A percentile compares a stretch with the other conserved stretches of the same genome.
Conservation (phyloP, 139 green algal species). For the Monoraphidium neglectum region DNA sequence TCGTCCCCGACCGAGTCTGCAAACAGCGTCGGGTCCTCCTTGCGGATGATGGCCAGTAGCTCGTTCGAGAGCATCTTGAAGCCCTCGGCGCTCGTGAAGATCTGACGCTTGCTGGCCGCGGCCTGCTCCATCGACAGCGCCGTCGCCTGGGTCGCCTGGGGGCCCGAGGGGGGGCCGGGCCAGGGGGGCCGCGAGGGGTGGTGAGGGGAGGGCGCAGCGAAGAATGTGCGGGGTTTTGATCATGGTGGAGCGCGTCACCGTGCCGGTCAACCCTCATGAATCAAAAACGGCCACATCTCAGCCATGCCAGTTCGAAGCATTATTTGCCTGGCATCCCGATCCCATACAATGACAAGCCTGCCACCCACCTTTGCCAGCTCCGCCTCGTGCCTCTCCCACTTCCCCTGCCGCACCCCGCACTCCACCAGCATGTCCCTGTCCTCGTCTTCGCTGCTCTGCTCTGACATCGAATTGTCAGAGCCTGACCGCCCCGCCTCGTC, state of each 20-base stretch:
- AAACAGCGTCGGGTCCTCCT: conserved; percentile 24
- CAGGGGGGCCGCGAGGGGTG: too few species aligned
- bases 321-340: too few species aligned
- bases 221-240: too few species aligned
- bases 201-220: too few species aligned
- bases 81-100: conserved; percentile 52
- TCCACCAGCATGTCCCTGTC: conserved; percentile 42
- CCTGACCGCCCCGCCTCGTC: background rate
- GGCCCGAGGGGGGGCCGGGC: background rate
- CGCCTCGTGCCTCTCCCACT: conserved; percentile 34
- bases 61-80: conserved; percentile 67
- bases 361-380: conserved; percentile 8
- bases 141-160: background rate
- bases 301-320: too few species aligned
- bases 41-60: conserved; percentile 60
- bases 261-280: too few species aligned
- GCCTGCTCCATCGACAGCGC: conserved; percentile 41
- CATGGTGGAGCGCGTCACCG: too few species aligned
- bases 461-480: background rate
- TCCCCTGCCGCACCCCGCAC: conserved; percentile 29
- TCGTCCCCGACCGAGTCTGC: conserved; percentile 54
- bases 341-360: too few species aligned
- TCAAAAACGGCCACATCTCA: too few species aligned
- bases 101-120: conserved; percentile 45
- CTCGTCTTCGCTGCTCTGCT: conserved; percentile 26